phyloP scores from a whole-genome alignment of 306 rosid genomes.

The Rosa multiflora region DNA sequence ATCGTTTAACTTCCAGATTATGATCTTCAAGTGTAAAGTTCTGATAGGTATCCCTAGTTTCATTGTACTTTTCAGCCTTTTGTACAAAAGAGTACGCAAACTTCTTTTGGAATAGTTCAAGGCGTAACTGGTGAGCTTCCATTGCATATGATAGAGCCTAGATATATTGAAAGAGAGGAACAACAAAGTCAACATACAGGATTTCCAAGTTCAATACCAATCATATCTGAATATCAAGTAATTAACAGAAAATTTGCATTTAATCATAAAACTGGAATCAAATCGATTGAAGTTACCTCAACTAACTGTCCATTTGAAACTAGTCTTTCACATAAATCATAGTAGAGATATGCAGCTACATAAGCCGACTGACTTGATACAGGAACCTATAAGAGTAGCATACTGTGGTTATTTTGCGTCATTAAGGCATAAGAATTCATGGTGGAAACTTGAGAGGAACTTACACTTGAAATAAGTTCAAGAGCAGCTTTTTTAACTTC shows the following conservation, averaged over 20 bases:
- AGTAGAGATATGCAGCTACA: conserved; percentile 67
- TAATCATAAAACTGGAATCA: conserved; percentile 20
- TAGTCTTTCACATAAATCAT: conserved; percentile 67
- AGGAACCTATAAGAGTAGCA: conserved; percentile 57
- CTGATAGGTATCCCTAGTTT: conserved; percentile 34
- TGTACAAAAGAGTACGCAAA: conserved; percentile 48
- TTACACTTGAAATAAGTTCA: conserved; percentile 69
- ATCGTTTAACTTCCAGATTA: conserved; percentile 47
- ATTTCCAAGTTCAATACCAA: background rate
- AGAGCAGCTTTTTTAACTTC: conserved; percentile 61
- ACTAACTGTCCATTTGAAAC: conserved; percentile 62
- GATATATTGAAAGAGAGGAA: conserved; percentile 1
- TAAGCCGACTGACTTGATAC: conserved; percentile 51
- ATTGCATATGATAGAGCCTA: conserved; percentile 90
- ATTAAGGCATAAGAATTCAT: conserved; percentile 5
- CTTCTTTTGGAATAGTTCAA: conserved; percentile 65
- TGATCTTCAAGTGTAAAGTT: conserved; percentile 40
- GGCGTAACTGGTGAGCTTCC: conserved; percentile 69
- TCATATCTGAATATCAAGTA: background rate
- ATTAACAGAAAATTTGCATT: background rate
- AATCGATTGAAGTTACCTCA: conserved; percentile 46
- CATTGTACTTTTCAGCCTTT: conserved; percentile 42
- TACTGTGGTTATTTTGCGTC: conserved; percentile 25
- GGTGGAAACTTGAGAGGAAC: conserved; percentile 30
- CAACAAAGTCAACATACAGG: conserved; percentile 10